Percentiles rank a stretch among this genome's conserved stretches.
These are phyloP conservation scores for Yarrowia deformans DNA, from an alignment of 805 yeast species.

Conservation along the genomic window DNA sequence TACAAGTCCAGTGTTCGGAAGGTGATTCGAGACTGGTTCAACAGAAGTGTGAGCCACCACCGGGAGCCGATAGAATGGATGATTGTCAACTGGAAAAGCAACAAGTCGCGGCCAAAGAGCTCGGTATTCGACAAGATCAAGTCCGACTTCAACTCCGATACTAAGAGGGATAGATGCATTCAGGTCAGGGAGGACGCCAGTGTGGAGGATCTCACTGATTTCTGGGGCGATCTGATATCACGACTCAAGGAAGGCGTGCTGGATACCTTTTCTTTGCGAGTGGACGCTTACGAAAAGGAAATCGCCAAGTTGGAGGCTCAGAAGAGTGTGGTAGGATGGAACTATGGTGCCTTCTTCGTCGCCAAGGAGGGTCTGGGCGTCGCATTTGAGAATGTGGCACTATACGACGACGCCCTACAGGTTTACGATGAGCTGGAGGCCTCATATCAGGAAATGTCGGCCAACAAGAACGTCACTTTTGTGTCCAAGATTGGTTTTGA, in stretches of 20 bases:
- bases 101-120: constrained; percentile 54
- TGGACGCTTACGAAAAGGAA: constrained; percentile 54
- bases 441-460: constrained; percentile 45
- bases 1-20: constrained; percentile 85
- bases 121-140: constrained; percentile 63
- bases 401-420: constrained; percentile 65
- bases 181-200: constrained; percentile 45
- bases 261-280: constrained; percentile 60
- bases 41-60: constrained; percentile 52
- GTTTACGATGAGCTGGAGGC: constrained; percentile 58
- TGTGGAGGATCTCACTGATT: constrained; percentile 50
- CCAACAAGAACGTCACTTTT: constrained; percentile 47
- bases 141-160: constrained; percentile 57
- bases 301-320: constrained; percentile 53
- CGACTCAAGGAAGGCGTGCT: constrained; percentile 60
- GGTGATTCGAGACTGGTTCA: constrained; percentile 80
- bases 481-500: constrained; percentile 49
- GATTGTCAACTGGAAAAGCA: constrained; percentile 58
- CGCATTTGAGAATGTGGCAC: constrained; percentile 61
- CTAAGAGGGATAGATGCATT: constrained; percentile 51
- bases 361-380: constrained; percentile 61
- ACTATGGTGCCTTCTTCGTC: constrained; percentile 55
- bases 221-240: constrained; percentile 58
- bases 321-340: constrained; percentile 54
- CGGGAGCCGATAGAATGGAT: constrained; percentile 65